Percentiles rank a stretch among this genome's conserved stretches.
phyloP scores from a whole-genome alignment of 208 protist species.

The Strigomonas galati region DNA sequence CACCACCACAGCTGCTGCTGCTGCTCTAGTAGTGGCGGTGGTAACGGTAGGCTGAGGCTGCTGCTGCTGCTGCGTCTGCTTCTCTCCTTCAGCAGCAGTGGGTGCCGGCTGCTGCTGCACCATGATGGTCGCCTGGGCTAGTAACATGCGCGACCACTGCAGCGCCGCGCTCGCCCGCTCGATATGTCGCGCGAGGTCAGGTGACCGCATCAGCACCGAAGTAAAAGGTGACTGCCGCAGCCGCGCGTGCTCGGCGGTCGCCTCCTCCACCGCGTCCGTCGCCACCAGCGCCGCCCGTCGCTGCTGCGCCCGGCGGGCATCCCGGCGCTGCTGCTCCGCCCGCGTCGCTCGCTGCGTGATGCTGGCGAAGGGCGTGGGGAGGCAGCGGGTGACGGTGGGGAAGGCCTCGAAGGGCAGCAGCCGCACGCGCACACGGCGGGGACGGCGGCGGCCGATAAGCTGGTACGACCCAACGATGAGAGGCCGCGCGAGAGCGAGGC shows the following conservation, averaged over 20 bases:
- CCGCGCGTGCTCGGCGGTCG: background rate
- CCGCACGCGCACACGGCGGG: slow-evolving; percentile 57
- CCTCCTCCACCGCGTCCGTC: background rate
- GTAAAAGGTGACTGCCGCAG: slow-evolving; percentile 46
- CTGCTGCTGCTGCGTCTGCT: too few species aligned
- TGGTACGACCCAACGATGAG: slow-evolving; percentile 36
- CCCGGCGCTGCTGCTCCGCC: slow-evolving; percentile 1
- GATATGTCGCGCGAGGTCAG: slow-evolving; percentile 43
- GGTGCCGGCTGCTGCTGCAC: slow-evolving; percentile 1
- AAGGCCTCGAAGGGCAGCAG: slow-evolving; percentile 81
- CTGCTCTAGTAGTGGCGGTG: background rate
- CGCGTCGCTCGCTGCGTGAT: slow-evolving; percentile 36
- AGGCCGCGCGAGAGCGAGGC: slow-evolving; percentile 23
- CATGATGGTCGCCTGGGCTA: background rate
- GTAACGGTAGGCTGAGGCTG: background rate
- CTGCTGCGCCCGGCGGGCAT: too few species aligned
- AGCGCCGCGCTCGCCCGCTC: slow-evolving; percentile 53
- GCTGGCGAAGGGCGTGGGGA: slow-evolving; percentile 44
- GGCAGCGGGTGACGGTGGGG: slow-evolving; percentile 47
- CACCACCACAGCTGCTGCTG: background rate
- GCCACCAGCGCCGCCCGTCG: background rate
- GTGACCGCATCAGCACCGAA: slow-evolving; percentile 37
- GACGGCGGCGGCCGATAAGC: slow-evolving; percentile 39
- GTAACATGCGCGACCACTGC: slow-evolving; percentile 40
- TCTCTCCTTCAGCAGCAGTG: background rate